A percentile compares a stretch with the other conserved stretches of the same genome.
Conservation (phyloP, 1,284 basidiomycete species). For the Malassezia dermatis region DNA sequence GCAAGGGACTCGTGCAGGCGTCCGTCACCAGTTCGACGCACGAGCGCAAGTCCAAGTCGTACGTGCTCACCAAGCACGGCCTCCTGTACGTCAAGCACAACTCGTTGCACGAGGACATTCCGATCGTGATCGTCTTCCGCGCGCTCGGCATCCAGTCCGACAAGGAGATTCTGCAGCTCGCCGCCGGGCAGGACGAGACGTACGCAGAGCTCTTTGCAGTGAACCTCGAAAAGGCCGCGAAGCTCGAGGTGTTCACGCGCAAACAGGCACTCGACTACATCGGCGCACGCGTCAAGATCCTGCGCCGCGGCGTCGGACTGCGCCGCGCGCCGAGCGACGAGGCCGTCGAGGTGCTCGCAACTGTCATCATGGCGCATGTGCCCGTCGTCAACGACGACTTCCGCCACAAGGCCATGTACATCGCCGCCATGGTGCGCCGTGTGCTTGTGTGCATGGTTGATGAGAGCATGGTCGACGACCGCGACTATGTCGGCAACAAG, state of each 20-base stretch:
- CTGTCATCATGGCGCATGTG: constrained; percentile 93
- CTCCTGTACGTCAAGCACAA: constrained; percentile 97
- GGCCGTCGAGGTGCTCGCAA: constrained; percentile 86
- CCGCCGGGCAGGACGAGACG: constrained; percentile 80
- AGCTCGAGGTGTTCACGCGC: constrained; percentile 64
- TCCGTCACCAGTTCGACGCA: constrained; percentile 91
- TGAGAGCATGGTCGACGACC: constrained; percentile 91
- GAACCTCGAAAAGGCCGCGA: constrained; percentile 78
- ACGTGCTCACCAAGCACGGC: constrained; percentile 86
- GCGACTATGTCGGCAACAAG: constrained; percentile 99
- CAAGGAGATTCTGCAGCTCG: constrained; percentile 90
- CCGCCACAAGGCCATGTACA: constrained; percentile 88
- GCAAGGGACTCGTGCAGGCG: constrained; percentile 85
- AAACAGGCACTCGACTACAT: constrained; percentile 94
- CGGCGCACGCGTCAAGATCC: constrained; percentile 79
- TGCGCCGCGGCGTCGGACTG: constrained; percentile 59
- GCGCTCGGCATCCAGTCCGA: constrained; percentile 82
- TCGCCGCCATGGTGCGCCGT: constrained; percentile 91
- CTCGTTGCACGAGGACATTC: constrained; percentile 92
- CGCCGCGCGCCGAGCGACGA: constrained; percentile 83
- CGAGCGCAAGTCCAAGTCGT: constrained; percentile 96
- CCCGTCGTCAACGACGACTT: constrained; percentile 85
- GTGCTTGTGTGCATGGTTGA: constrained; percentile 95
- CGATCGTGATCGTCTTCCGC: constrained; percentile 89
- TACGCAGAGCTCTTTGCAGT: constrained; percentile 82